Base-by-base conservation (phyloP, 202 grass and related monocot genomes). In the Musa balbisiana region DNA sequence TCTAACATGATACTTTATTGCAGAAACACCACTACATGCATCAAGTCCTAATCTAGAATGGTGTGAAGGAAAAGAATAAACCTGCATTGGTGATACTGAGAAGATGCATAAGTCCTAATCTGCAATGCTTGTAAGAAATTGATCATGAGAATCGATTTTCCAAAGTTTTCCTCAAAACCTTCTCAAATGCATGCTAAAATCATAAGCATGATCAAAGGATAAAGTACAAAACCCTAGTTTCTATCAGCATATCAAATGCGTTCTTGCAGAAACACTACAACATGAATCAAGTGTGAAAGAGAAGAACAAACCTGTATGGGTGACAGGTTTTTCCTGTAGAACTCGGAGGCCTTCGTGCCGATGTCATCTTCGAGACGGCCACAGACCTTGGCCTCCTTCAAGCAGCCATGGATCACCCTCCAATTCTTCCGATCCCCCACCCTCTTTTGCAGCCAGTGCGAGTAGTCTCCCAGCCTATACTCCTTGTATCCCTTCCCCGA, bases 401-500 rank as follows among this genome's bases (percentile, higher is more conserved):
- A 43, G 87, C 90, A 97, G 78, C 90, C 87, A 79, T 89, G 52
- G 72, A 92, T 89, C 74, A 64, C 74, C 0, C n/a, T 52, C 93
- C 90, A 92, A 52, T 78, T 91, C 50, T 87, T 67, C 24, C 66
- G 85, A 52, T 89, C 82, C 58, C 11, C 20, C 13, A 96, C 78
- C 68, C 67, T 78, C 79, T 74, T 70, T 67, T 78, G 88, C 52
- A 96, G 82, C 93, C 93, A 96, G 29, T 81, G 78, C 20, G 93
- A 92, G 85, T 91, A 97, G 76, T 91, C 87, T 1, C 84, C 84
- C 63, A 96, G 69, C 53, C 71, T 76, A 74, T 92, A 90, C 6
- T 88, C 85, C 52, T 83, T 85, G 76, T 83, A 87, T 14, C 87
- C 93, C 56, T 20, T 54, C 50, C 90, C 82, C 25, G 75, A 70